Conservation (phyloP, 352 stramenopile species). For the Phytophthora pluvialis region DNA sequence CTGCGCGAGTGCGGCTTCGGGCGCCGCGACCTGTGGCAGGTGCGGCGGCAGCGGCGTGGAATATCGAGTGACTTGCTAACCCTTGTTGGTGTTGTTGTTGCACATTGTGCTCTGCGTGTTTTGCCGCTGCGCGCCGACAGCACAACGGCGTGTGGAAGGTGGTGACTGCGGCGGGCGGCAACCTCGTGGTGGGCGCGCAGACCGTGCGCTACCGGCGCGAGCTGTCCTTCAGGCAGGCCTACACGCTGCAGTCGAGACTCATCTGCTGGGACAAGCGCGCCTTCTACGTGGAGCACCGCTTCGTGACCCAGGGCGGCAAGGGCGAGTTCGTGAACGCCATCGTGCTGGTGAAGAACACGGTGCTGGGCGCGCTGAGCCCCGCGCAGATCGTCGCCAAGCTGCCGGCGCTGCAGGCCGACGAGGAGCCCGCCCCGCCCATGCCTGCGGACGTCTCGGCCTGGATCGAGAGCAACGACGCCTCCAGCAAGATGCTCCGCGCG, state of each 20-base stretch:
- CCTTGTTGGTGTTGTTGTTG: not conserved
- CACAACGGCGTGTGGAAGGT: conserved; percentile 80
- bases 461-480: conserved; percentile 80
- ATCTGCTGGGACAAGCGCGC: conserved; percentile 82
- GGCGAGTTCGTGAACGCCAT: conserved; percentile 84
- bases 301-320: conserved; percentile 54
- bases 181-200: conserved; percentile 84
- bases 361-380: conserved; percentile 69
- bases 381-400: conserved; percentile 72
- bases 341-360: conserved; percentile 88
- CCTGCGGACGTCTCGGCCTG: conserved; percentile 62
- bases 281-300: conserved; percentile 90
- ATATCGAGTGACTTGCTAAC: not conserved
- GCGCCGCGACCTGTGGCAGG: conserved; percentile 82
- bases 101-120: conserved; percentile 9
- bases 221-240: conserved; percentile 70
- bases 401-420: conserved; percentile 33
- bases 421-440: conserved; percentile 47
- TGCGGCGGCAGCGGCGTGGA: conserved; percentile 26
- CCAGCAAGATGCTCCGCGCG: conserved; percentile 69
- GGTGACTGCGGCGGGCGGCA: conserved; percentile 56
- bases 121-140: conserved; percentile 24
- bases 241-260: conserved; percentile 76
- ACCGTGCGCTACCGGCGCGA: conserved; percentile 86
- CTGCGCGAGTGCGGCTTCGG: conserved; percentile 87